Evolutionary conservation across 176 grass and related monocot genomes (phyloP), one percentile per base, ranked within the genome.

Genomic region (Tuctoria greenei): DNA sequence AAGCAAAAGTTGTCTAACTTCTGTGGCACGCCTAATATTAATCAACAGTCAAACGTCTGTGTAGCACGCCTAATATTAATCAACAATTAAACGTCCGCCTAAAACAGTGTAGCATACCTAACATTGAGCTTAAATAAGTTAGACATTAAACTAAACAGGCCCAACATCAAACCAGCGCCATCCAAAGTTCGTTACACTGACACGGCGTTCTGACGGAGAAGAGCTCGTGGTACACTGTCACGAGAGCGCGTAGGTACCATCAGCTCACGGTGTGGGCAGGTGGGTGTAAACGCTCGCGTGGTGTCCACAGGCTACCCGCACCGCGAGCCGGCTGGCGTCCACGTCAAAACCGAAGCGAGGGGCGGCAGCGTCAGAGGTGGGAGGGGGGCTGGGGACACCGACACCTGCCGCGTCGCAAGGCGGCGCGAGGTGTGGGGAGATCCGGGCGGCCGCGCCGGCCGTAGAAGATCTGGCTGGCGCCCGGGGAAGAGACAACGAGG

Each of bases 391-490:
- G 20, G 21, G 55, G 66, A 52, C 86, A 79, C 80, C 75, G 80
- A 88, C 86, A 63, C 85, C 72, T 67, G 56, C 72, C 61, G 75
- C 74, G 61, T 77, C 16, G 36, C 78, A 8, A 59, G 58, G 65
- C 20, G 66, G 20, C 54, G 64, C 28, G 82, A 7, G 77, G 38
- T 15, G 78, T 6, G 54, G 78, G 2, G 26, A 83, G 85, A 87
- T 87, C 85, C 79, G 75, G 73, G 36, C 28, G 7, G 25, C 25
- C 72, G 40, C 73, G 17, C 71, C 74, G 76, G 45, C 79, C 85
- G 79, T 51, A 28, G 60, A 77, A 83, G 85, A 87, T 87, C 85
- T 83, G 79, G 78, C 14, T 36, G 74, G n/a, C 18, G 69, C 50
- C 67, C 50, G 24, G 36, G 42, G 8, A n/a, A 79, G 84, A 31